A percentile compares a stretch with the other conserved stretches of the same genome.
Conservation (phyloP, 2,329 filamentous ascomycete species). For the Corinectria fuckeliana region DNA sequence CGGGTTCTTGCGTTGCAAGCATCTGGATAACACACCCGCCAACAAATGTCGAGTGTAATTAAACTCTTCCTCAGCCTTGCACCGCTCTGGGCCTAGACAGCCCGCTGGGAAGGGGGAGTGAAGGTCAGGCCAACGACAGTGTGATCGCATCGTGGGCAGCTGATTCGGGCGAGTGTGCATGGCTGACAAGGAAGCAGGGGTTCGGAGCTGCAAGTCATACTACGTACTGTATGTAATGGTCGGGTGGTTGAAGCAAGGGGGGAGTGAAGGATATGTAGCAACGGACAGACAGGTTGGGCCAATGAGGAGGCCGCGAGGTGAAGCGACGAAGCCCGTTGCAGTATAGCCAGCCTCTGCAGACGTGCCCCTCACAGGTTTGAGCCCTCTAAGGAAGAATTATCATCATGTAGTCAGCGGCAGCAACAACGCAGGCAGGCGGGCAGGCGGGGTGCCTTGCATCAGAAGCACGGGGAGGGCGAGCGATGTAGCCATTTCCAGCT, state of each 20-base stretch:
- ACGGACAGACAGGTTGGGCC: background rate
- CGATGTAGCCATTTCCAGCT: conserved; percentile 23
- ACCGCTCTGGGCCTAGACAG: conserved; percentile 19
- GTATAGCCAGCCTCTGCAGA: background rate
- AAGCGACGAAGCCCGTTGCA: background rate
- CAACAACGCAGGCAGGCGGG: background rate
- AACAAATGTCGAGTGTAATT: conserved; percentile 19
- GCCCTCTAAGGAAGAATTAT: conserved; percentile 3
- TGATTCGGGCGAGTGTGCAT: conserved; percentile 4
- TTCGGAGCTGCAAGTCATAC: conserved; percentile 35
- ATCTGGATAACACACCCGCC: background rate
- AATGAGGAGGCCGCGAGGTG: background rate
- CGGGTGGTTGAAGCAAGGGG: conserved; percentile 18
- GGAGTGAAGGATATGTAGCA: too few relatives aligned
- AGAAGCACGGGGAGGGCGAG: conserved; percentile 14
- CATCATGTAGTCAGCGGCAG: conserved; percentile 7
- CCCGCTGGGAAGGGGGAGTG: conserved; percentile 1
- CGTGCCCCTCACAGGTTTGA: background rate
- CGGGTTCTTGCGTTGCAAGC: background rate
- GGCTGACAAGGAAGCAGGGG: conserved; percentile 11
- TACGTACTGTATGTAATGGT: too few relatives aligned
- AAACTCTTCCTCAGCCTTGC: conserved; percentile 31
- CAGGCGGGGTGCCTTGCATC: conserved; percentile 32
- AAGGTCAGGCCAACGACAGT: background rate
- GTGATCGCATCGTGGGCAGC: background rate